A percentile compares a stretch with the other conserved stretches of the same genome.
Evolutionary conservation across 139 green algal species (phyloP).

Genomic region (Tetradesmus obliquus): DNA sequence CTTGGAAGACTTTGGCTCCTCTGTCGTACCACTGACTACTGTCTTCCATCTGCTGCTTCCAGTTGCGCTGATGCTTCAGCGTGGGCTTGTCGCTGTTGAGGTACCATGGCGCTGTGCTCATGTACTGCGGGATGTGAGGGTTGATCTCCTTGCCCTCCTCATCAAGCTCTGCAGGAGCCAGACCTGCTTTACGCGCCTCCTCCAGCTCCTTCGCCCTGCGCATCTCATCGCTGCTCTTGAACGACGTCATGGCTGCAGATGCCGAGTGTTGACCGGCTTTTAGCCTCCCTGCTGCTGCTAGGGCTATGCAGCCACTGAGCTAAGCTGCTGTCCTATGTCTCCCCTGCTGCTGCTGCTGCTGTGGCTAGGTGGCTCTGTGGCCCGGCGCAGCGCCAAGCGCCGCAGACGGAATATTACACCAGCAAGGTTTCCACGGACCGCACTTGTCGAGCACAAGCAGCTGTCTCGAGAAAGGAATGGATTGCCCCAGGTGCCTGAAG

Average conservation of each 20-base stretch:
- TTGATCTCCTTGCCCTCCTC: conserved; percentile 99
- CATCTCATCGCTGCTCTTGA: conserved; percentile 41
- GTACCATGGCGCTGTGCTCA: conserved; percentile 98
- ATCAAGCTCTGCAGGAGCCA: conserved; percentile 93
- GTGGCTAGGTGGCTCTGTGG: neutral
- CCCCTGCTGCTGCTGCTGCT: neutral
- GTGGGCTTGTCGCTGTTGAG: conserved; percentile 87
- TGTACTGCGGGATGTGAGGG: conserved; percentile 99
- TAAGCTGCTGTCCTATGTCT: neutral
- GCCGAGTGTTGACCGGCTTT: neutral
- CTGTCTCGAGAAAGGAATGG: neutral
- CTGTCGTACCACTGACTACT: conserved; percentile 91
- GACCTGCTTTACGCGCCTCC: conserved; percentile 96
- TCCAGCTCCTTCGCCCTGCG: conserved; percentile 90
- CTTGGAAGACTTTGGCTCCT: conserved; percentile 93
- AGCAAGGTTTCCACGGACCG: neutral
- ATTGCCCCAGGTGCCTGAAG: neutral
- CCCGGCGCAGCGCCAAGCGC: neutral
- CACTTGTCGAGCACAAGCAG: neutral
- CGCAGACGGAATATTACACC: neutral
- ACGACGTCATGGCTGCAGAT: conserved; percentile 18
- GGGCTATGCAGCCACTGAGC: neutral
- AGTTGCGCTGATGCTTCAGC: conserved; percentile 99
- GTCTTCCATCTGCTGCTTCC: conserved; percentile 79
- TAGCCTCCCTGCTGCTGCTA: neutral